Conservation (phyloP, 805 yeast species). For the Sugiyamaella qingdaonensis region DNA sequence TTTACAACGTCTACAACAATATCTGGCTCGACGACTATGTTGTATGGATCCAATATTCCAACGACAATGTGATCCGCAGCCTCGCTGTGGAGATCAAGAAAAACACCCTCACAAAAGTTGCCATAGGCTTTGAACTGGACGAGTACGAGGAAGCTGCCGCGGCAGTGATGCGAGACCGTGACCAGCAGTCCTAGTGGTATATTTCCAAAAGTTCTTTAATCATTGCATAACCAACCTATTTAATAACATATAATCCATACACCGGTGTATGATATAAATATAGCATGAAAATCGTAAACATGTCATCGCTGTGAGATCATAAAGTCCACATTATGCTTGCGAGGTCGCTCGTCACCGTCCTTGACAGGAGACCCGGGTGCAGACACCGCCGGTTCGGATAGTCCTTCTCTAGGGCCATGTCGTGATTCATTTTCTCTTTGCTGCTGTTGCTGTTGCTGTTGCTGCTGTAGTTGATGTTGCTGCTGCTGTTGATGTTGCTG, state of each 20-base stretch:
- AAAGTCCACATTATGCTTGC: conserved; percentile 23
- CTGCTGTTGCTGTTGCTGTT: conserved; percentile 1
- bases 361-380: conserved; percentile 3
- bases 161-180: not conserved
- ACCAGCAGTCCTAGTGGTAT: not conserved
- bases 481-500: conserved; percentile 15
- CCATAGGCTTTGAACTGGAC: conserved; percentile 23
- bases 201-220: not conserved
- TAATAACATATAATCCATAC: not conserved
- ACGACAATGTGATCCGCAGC: conserved; percentile 54
- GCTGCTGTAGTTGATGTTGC: conserved; percentile 2
- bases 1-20: conserved; percentile 79
- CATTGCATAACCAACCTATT: not conserved
- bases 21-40: conserved; percentile 73
- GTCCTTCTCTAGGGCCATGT: not conserved
- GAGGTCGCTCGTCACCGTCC: conserved; percentile 12
- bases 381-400: conserved; percentile 2
- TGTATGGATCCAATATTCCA: conserved; percentile 62
- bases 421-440: not conserved
- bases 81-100: conserved; percentile 61
- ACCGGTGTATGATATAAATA: not conserved
- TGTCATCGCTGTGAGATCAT: conserved; percentile 18
- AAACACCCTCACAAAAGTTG: conserved; percentile 20
- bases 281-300: not conserved
- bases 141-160: conserved; percentile 22